These are phyloP conservation scores for Xylaria longipes DNA, from an alignment of 495 filamentous ascomycete species.

Conservation along the genomic window DNA sequence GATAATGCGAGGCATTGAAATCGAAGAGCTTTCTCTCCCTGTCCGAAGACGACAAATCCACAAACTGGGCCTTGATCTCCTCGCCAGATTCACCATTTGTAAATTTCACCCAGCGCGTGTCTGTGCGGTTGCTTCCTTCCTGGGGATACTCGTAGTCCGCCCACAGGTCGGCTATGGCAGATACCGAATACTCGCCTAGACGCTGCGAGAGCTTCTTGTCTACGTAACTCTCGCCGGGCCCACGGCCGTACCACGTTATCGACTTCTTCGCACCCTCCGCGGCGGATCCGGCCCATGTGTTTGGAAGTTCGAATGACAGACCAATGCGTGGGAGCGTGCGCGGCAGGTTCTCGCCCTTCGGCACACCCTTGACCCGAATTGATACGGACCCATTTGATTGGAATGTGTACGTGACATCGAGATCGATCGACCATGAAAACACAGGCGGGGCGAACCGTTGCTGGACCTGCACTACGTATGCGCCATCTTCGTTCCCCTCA, in stretches of 20 bases:
- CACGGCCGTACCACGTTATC: conserved; percentile 65
- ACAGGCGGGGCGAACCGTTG: conserved; percentile 58
- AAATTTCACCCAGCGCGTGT: conserved; percentile 59
- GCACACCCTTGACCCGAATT: conserved; percentile 49
- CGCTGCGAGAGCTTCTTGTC: conserved; percentile 66
- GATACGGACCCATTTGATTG: conserved; percentile 46
- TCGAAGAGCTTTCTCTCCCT: conserved; percentile 51
- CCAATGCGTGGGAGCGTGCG: conserved; percentile 64
- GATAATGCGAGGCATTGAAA: conserved; percentile 60
- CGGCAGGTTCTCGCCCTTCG: conserved; percentile 51
- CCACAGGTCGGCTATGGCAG: conserved; percentile 53
- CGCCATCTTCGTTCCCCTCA: conserved; percentile 24
- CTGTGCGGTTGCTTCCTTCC: conserved; percentile 67
- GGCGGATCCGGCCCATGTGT: conserved; percentile 37
- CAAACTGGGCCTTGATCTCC: conserved; percentile 43
- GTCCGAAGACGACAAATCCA: conserved; percentile 33
- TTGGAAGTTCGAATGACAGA: conserved; percentile 52
- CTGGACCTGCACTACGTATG: conserved; percentile 45
- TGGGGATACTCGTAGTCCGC: conserved; percentile 68
- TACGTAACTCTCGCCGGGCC: conserved; percentile 67
- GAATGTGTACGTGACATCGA: conserved; percentile 57
- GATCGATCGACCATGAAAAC: conserved; percentile 62
- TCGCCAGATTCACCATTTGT: conserved; percentile 39
- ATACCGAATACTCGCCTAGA: conserved; percentile 54
- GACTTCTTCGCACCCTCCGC: conserved; percentile 33